Percentiles rank a stretch among this genome's conserved stretches.
These are phyloP conservation scores for Arthrocladium fulminans DNA, from an alignment of 2,329 filamentous ascomycete species.

Conservation along the genomic window DNA sequence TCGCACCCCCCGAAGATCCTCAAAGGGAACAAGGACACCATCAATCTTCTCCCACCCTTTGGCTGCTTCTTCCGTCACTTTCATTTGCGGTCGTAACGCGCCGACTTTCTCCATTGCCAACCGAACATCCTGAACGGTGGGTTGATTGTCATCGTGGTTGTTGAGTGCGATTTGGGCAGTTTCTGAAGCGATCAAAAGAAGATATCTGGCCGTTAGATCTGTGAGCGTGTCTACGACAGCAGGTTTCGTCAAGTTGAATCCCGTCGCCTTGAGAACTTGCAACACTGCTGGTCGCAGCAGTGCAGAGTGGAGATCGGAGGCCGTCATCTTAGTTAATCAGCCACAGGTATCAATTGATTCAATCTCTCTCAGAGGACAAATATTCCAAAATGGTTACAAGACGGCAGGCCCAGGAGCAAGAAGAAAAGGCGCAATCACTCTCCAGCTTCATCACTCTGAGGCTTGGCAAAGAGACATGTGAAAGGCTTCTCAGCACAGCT, in stretches of 20 bases:
- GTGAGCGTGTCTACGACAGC: slow-evolving; percentile 81
- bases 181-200: slow-evolving; percentile 62
- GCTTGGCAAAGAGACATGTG: background rate
- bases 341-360: background rate
- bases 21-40: slow-evolving; percentile 29
- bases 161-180: slow-evolving; percentile 63
- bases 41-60: slow-evolving; percentile 40
- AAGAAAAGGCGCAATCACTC: background rate
- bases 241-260: slow-evolving; percentile 74
- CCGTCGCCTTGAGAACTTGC: slow-evolving; percentile 82
- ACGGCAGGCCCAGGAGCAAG: background rate
- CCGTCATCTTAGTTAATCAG: slow-evolving; percentile 35
- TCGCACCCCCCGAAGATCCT: slow-evolving; percentile 69
- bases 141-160: slow-evolving; percentile 56
- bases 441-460: slow-evolving; percentile 6
- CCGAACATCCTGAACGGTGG: slow-evolving; percentile 68
- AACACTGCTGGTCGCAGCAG: slow-evolving; percentile 79
- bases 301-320: slow-evolving; percentile 55
- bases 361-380: background rate
- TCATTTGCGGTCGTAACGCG: slow-evolving; percentile 59
- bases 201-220: slow-evolving; percentile 74
- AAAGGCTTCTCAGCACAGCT: background rate
- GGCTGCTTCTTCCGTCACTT: slow-evolving; percentile 60
- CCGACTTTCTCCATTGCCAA: slow-evolving; percentile 78
- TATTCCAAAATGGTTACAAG: background rate